Percentiles rank a stretch among this genome's conserved stretches.
Evolutionary conservation across 2,329 filamentous ascomycete species (phyloP).

Genomic region (Camptophora hylomeconis): DNA sequence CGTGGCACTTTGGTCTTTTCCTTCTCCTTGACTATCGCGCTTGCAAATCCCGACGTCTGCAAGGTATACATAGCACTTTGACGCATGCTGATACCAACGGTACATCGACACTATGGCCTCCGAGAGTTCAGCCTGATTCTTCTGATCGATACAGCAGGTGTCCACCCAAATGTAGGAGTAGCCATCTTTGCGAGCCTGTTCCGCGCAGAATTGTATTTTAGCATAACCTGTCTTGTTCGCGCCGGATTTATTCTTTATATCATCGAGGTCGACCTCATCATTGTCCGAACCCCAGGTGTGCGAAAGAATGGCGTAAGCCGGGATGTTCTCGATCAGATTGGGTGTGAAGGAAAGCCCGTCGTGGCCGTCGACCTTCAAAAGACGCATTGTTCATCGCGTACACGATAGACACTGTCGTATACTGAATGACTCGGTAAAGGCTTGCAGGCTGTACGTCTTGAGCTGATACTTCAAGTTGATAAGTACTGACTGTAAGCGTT

Average conservation of each 20-base stretch:
- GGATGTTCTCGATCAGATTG: too few relatives aligned
- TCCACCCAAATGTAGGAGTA: slow-evolving; percentile 26
- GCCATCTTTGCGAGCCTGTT: slow-evolving; percentile 17
- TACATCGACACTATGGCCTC: slow-evolving; percentile 22
- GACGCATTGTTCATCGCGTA: too few relatives aligned
- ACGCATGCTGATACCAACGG: slow-evolving; percentile 23
- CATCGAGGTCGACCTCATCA: slow-evolving; percentile 9
- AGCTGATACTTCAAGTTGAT: too few relatives aligned
- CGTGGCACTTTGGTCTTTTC: slow-evolving; percentile 6
- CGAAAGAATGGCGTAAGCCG: slow-evolving; percentile 14
- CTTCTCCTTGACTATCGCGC: slow-evolving; percentile 6
- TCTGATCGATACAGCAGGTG: slow-evolving; percentile 28
- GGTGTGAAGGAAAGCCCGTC: too few relatives aligned
- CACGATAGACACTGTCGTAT: too few relatives aligned
- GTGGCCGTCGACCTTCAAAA: too few relatives aligned
- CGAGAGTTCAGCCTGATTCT: slow-evolving; percentile 23
- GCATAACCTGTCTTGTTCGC: slow-evolving; percentile 13
- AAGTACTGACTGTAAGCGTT: too few relatives aligned
- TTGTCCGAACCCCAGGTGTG: slow-evolving; percentile 9
- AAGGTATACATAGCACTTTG: slow-evolving; percentile 25
- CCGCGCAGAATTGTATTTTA: slow-evolving; percentile 18
- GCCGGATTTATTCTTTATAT: slow-evolving; percentile 2
- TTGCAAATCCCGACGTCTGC: slow-evolving; percentile 17
- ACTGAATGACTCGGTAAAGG: too few relatives aligned
- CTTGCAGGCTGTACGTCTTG: too few relatives aligned